A percentile compares a stretch with the other conserved stretches of the same genome.
Evolutionary conservation across 2,329 filamentous ascomycete genomes (phyloP).

Genomic region (Pseudovirgaria hyperparasitica): DNA sequence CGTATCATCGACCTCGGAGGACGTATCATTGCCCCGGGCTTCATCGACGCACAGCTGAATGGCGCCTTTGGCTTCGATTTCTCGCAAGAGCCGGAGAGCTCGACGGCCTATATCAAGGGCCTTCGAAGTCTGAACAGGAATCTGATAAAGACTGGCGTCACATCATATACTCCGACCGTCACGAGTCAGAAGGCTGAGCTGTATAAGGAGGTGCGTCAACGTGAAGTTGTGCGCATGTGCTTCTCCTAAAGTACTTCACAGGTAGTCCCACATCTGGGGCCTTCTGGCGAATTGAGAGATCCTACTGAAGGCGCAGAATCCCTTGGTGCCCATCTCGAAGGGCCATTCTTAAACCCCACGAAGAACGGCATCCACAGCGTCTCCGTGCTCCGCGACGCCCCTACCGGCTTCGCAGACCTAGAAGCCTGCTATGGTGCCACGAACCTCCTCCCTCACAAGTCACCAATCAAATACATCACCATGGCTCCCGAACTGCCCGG

Average conservation of each 20-base stretch:
- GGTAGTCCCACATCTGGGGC: conserved; percentile 64
- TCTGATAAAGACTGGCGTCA: conserved; percentile 69
- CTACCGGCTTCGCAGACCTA: conserved; percentile 51
- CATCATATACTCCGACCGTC: conserved; percentile 74
- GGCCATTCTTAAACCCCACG: conserved; percentile 69
- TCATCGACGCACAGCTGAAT: conserved; percentile 88
- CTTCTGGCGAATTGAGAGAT: conserved; percentile 48
- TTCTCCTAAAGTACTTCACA: conserved; percentile 12
- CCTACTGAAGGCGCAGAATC: conserved; percentile 67
- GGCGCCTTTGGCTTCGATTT: conserved; percentile 91
- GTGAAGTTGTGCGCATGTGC: neutral
- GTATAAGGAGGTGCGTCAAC: conserved; percentile 53
- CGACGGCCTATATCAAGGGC: conserved; percentile 53
- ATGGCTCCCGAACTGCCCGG: conserved; percentile 68
- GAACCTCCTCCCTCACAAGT: conserved; percentile 43
- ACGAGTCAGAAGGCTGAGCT: conserved; percentile 70
- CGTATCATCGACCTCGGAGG: conserved; percentile 66
- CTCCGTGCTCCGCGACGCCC: conserved; percentile 52
- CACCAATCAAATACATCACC: conserved; percentile 64
- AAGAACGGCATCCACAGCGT: conserved; percentile 81
- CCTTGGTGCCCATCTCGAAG: conserved; percentile 81
- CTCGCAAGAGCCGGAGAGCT: conserved; percentile 57
- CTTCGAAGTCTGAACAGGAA: conserved; percentile 57
- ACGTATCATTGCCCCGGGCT: conserved; percentile 70
- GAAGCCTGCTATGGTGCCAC: conserved; percentile 57